Base-by-base conservation (phyloP, 2,329 filamentous ascomycete species). In the Alternaria gaisen region DNA sequence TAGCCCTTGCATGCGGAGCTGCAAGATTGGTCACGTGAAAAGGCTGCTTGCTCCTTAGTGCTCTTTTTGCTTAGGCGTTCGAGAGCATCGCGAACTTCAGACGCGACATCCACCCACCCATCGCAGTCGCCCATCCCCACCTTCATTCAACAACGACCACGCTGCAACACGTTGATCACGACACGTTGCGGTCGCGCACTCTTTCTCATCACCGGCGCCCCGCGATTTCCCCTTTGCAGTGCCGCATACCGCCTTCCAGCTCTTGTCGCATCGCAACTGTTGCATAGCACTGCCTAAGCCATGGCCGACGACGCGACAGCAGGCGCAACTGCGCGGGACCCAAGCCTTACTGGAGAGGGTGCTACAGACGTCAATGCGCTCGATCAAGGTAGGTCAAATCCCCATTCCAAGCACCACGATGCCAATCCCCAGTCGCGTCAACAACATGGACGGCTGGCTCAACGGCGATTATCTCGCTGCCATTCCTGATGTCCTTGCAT, bases 301-400 rank as follows among this genome's bases (percentile, higher is more conserved):
- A 79, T 79, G 77, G 71, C 76, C 62, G 77, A 77, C 70, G 71
- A 78, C 66, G 63, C 74, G 58, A 69, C 69, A 48, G 61, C 70
- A 54, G 69, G 68, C 63, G 67, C 72, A 50, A 63, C 71, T 46
- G 67, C 75, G 43, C 72, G 74, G 53, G 73, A 75, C 58, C 44
- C 65, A 18, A 55, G 65, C 11, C 65, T 74, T 41, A 44, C 58
- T 43, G 72, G 65, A 58, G 71, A 70, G 64, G 68, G 67, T 58
- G 64, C 65, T 44, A 44, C 70, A 44, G 71, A 68, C 22, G 47
- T 48, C 58, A 72, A 66, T 63, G 69, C 68, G 44, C 68, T 66
- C n/a, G 69, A 69, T 59, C 72, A 76, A 73, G 76, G 75, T 78
- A 75, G 22, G 74, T 69, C 24, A 14, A 58, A 46, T 41, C n/a